phyloP scores from a whole-genome alignment of 768 basidiomycete species.

The Trametes cubensis region DNA sequence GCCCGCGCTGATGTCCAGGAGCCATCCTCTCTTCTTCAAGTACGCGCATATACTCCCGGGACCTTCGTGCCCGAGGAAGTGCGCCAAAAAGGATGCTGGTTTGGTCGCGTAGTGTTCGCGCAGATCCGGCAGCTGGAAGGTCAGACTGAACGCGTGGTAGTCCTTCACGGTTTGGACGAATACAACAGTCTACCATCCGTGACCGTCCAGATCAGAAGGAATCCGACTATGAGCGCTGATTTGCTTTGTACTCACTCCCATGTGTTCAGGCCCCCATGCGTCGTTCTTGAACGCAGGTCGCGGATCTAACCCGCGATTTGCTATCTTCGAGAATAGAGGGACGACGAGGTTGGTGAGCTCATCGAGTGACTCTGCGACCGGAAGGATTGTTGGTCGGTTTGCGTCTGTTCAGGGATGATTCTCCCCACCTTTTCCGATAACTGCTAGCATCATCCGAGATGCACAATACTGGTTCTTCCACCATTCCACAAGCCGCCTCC shows the following conservation, averaged over 20 bases:
- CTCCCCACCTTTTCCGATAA: conserved; percentile 37
- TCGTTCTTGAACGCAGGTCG: conserved; percentile 28
- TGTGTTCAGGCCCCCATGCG: conserved; percentile 26
- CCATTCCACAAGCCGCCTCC: conserved; percentile 40
- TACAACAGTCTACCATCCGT: conserved; percentile 38
- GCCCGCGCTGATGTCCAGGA: conserved; percentile 39
- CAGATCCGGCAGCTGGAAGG: conserved; percentile 41
- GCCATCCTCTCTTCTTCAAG: conserved; percentile 49
- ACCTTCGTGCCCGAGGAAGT: conserved; percentile 56
- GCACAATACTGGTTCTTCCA: conserved; percentile 42
- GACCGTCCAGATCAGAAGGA: conserved; percentile 3
- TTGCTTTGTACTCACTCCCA: conserved; percentile 19
- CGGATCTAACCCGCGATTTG: conserved; percentile 34
- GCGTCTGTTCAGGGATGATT: too few species aligned
- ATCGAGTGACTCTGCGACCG: conserved; percentile 37
- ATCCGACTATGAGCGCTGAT: too few species aligned
- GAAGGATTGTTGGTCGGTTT: not conserved
- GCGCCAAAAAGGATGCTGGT: conserved; percentile 46
- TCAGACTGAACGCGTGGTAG: conserved; percentile 42
- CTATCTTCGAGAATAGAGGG: conserved; percentile 36
- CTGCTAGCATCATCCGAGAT: conserved; percentile 40
- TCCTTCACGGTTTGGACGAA: conserved; percentile 51
- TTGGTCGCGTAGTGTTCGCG: conserved; percentile 42
- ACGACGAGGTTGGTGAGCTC: conserved; percentile 36
- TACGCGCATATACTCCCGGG: conserved; percentile 52